Conservation (phyloP, 2,329 filamentous ascomycete genomes). For the Balansia obtecta region DNA sequence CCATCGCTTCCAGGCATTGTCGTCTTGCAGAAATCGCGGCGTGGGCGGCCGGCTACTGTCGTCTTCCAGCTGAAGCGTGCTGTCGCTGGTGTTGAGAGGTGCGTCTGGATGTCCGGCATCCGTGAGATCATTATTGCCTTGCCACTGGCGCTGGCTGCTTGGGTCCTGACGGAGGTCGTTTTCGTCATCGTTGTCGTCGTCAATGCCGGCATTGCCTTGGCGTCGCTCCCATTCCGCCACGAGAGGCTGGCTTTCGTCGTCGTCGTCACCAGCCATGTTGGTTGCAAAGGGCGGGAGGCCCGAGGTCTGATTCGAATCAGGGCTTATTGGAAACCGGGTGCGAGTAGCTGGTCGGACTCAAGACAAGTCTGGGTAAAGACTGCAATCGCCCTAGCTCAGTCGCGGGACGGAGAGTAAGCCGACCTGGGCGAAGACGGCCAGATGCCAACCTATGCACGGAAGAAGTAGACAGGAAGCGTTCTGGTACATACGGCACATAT, state of each 20-base stretch:
- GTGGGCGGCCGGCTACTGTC: slow-evolving; percentile 28
- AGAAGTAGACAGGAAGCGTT: no score
- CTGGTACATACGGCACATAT: no score
- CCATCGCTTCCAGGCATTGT: slow-evolving; percentile 32
- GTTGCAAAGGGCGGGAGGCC: slow-evolving; percentile 1
- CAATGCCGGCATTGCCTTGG: slow-evolving; percentile 16
- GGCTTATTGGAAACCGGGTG: not conserved
- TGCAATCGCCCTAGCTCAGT: not conserved
- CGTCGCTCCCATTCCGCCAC: slow-evolving; percentile 23
- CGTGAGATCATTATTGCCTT: not conserved
- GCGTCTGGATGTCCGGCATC: slow-evolving; percentile 27
- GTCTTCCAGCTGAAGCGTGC: slow-evolving; percentile 32
- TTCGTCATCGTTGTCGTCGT: slow-evolving; percentile 2
- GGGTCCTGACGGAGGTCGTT: not conserved
- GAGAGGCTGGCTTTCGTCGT: slow-evolving; percentile 26
- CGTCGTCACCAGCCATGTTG: slow-evolving; percentile 20
- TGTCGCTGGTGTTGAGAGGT: slow-evolving; percentile 22
- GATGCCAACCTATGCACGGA: no score
- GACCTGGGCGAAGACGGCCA: not conserved
- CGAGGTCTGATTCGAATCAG: not conserved
- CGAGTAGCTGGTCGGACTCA: not conserved
- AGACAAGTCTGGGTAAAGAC: not conserved
- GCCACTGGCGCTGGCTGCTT: slow-evolving; percentile 7
- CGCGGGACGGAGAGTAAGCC: not conserved
- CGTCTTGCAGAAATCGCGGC: slow-evolving; percentile 49